Percentiles rank a stretch among this genome's conserved stretches.
Evolutionary conservation across 805 yeast species (phyloP).

Genomic region (Barnettozyma siamensis): DNA sequence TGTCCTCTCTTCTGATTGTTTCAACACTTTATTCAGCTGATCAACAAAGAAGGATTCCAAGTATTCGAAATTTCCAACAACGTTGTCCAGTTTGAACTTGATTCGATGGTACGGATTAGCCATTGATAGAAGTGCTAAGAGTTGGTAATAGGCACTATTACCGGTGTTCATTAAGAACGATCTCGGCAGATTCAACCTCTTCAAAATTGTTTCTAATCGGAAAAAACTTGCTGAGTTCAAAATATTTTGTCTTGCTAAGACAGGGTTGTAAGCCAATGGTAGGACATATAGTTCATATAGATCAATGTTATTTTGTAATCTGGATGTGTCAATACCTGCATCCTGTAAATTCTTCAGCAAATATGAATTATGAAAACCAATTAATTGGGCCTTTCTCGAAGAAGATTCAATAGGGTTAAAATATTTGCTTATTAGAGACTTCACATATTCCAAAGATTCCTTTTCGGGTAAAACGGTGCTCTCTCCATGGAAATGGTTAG

Average conservation of each 20-base stretch:
- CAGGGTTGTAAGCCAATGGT: slow-evolving; percentile 8
- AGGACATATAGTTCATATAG: slow-evolving; percentile 12
- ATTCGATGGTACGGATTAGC: slow-evolving; percentile 17
- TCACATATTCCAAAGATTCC: slow-evolving; percentile 3
- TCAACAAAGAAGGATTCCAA: slow-evolving; percentile 10
- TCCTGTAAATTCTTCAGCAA: not conserved
- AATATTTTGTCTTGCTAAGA: not conserved
- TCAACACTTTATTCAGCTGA: slow-evolving; percentile 6
- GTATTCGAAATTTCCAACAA: slow-evolving; percentile 10
- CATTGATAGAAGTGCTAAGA: slow-evolving; percentile 12
- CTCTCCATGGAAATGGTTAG: slow-evolving; percentile 17
- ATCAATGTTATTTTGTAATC: slow-evolving; percentile 7
- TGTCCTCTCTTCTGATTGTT: not conserved
- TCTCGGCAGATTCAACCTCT: slow-evolving; percentile 14
- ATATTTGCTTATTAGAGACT: not conserved
- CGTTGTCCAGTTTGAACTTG: slow-evolving; percentile 12
- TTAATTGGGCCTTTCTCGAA: not conserved
- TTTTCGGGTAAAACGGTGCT: slow-evolving; percentile 10
- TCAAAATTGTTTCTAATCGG: slow-evolving; percentile 11
- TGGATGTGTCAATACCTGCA: not conserved
- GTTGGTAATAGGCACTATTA: slow-evolving; percentile 15
- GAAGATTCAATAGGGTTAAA: not conserved
- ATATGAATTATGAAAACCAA: not conserved
- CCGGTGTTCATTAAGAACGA: slow-evolving; percentile 15
- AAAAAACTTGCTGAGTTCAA: slow-evolving; percentile 5